A percentile compares a stretch with the other conserved stretches of the same genome.
These are phyloP conservation scores for Daldinia eschscholtzii DNA, from an alignment of 2,329 filamentous ascomycete genomes.

Conservation along the genomic window DNA sequence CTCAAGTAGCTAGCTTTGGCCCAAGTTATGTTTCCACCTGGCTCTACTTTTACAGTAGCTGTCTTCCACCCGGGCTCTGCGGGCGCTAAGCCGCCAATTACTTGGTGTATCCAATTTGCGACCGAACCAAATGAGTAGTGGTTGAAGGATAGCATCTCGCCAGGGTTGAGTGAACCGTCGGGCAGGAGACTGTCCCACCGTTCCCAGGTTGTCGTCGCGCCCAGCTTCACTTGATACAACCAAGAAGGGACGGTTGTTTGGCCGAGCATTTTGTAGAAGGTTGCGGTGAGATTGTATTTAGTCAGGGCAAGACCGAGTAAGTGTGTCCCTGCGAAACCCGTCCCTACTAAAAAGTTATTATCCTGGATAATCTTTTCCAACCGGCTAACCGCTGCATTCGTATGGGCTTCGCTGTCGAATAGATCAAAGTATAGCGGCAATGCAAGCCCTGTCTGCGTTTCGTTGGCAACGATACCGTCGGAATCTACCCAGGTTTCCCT, in stretches of 20 bases:
- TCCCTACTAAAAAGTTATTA: conserved; percentile 55
- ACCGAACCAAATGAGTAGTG: conserved; percentile 65
- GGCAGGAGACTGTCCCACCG: conserved; percentile 63
- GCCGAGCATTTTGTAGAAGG: conserved; percentile 63
- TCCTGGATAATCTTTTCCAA: conserved; percentile 52
- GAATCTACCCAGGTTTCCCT: conserved; percentile 51
- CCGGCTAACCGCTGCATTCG: conserved; percentile 45
- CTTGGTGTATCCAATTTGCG: conserved; percentile 61
- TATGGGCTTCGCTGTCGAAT: conserved; percentile 44
- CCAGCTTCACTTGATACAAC: conserved; percentile 62
- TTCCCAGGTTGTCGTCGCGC: conserved; percentile 64
- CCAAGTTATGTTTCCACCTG: conserved; percentile 54
- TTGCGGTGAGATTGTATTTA: conserved; percentile 48
- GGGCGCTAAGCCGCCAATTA: conserved; percentile 58
- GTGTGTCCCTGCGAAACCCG: conserved; percentile 61
- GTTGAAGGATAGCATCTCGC: conserved; percentile 64
- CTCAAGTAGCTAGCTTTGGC: conserved; percentile 51
- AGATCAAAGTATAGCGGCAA: conserved; percentile 57
- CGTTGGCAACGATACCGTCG: conserved; percentile 51
- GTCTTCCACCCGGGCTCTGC: conserved; percentile 58
- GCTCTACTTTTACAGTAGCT: conserved; percentile 53
- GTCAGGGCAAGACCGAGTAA: conserved; percentile 53
- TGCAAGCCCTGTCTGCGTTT: conserved; percentile 58
- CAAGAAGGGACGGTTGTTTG: conserved; percentile 61
- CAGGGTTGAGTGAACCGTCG: conserved; percentile 59